phyloP scores from a whole-genome alignment of 768 basidiomycete species.

The Leccinum longicurvipes region DNA sequence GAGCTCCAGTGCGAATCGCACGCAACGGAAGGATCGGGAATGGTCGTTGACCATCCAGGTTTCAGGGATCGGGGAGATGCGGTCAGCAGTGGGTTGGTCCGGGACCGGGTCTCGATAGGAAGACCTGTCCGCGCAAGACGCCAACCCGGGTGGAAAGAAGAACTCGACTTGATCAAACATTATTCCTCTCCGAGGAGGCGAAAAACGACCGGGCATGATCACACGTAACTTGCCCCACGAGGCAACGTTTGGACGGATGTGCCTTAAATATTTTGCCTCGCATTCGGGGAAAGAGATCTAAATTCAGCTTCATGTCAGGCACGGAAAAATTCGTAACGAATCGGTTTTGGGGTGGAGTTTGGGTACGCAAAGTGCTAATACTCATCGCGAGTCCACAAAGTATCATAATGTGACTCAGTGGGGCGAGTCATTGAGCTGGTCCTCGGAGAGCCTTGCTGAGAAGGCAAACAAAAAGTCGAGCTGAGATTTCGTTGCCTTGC shows the following conservation, averaged over 20 bases:
- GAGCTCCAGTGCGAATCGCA: no score
- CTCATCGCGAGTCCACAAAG: background rate
- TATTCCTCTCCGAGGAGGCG: conserved; percentile 6
- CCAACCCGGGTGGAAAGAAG: background rate
- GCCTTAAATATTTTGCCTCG: conserved; percentile 2
- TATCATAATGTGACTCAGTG: background rate
- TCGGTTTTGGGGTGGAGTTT: conserved; percentile 13
- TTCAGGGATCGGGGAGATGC: background rate
- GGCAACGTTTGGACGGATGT: background rate
- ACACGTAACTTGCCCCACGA: background rate
- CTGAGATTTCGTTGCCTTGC: background rate
- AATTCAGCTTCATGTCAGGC: conserved; percentile 7
- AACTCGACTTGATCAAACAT: background rate
- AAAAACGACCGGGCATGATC: conserved; percentile 4
- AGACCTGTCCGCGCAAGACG: background rate
- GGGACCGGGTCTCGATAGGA: background rate
- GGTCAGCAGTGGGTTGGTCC: background rate
- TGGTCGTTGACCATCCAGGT: background rate
- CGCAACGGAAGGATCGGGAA: background rate
- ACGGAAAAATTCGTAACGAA: background rate
- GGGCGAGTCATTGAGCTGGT: background rate
- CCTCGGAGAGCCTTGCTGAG: background rate
- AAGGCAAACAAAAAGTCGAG: background rate
- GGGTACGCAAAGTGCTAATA: conserved; percentile 1
- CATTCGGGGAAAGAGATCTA: background rate